A percentile compares a stretch with the other conserved stretches of the same genome.
These are phyloP conservation scores for Fusarium sp. DNA, from an alignment of 2,329 filamentous ascomycete species.

Conservation along the genomic window DNA sequence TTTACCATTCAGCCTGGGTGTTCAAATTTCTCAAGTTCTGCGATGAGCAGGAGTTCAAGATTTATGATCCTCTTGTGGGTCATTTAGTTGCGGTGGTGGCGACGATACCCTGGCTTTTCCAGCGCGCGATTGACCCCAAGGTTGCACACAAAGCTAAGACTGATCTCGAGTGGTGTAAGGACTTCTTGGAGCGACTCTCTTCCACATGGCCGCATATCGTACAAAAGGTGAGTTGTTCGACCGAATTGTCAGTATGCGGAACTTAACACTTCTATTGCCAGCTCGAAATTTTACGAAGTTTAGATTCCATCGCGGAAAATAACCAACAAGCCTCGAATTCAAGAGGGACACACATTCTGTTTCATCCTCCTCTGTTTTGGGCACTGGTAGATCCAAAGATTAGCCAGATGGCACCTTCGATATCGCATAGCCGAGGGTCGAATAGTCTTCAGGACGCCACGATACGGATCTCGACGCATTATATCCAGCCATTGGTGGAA, in stretches of 20 bases:
- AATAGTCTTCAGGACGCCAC: conserved; percentile 3
- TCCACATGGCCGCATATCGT: conserved; percentile 29
- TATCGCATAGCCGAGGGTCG: accelerated
- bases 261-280: neutral
- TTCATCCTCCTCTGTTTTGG: conserved; percentile 21
- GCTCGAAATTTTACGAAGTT: conserved; percentile 11
- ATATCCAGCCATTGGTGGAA: conserved; percentile 10
- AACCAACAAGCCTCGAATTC: neutral
- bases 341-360: neutral
- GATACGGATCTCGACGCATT: conserved; percentile 18
- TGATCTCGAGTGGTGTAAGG: conserved; percentile 12
- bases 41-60: neutral
- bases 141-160: conserved; percentile 11
- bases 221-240: conserved; percentile 14
- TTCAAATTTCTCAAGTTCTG: conserved; percentile 6
- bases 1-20: conserved; percentile 16
- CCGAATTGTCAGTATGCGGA: accelerated
- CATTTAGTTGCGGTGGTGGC: conserved; percentile 25
- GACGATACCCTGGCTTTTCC: conserved; percentile 33
- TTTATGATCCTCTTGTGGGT: conserved; percentile 10
- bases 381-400: conserved; percentile 19
- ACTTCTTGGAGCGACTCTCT: conserved; percentile 4
- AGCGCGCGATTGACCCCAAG: conserved; percentile 7
- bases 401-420: conserved; percentile 4
- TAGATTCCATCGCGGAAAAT: conserved; percentile 1